phyloP scores from a whole-genome alignment of 805 yeast species.

The Dipodascus albidus region DNA sequence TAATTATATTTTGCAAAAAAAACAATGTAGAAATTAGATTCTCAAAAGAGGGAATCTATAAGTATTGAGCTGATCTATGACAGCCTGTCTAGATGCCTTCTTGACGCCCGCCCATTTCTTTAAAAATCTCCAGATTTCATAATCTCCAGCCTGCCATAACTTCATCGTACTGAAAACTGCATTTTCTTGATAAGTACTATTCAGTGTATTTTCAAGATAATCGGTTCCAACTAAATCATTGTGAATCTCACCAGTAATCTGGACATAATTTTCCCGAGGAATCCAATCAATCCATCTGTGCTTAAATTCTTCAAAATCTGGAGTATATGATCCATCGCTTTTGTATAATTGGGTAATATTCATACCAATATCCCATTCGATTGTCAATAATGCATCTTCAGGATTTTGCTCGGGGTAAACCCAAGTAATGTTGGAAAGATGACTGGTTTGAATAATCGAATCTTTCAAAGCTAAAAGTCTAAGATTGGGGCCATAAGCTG shows the following conservation, averaged over 20 bases:
- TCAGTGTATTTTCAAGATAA: not conserved
- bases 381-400: slow-evolving; percentile 3
- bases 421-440: slow-evolving; percentile 11
- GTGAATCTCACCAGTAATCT: not conserved
- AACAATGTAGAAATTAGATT: no score
- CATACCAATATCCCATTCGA: slow-evolving; percentile 15
- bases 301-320: not conserved
- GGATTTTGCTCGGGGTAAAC: slow-evolving; percentile 11
- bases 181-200: not conserved
- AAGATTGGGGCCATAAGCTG: slow-evolving; percentile 6
- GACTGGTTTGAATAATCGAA: slow-evolving; percentile 7
- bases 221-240: not conserved
- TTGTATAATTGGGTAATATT: not conserved
- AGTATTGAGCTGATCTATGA: not conserved
- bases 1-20: not conserved
- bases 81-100: not conserved
- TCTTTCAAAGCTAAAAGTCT: slow-evolving; percentile 14
- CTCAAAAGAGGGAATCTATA: not conserved
- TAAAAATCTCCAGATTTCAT: slow-evolving; percentile 15
- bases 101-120: slow-evolving; percentile 3
- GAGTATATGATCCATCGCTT: not conserved
- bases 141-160: slow-evolving; percentile 14
- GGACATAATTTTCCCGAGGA: not conserved
- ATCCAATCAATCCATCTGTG: not conserved
- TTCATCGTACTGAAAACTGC: slow-evolving; percentile 7